A percentile compares a stretch with the other conserved stretches of the same genome.
These are phyloP conservation scores for Tillandsia fasciculata DNA, from an alignment of 176 grass and related monocot species.

Conservation along the genomic window DNA sequence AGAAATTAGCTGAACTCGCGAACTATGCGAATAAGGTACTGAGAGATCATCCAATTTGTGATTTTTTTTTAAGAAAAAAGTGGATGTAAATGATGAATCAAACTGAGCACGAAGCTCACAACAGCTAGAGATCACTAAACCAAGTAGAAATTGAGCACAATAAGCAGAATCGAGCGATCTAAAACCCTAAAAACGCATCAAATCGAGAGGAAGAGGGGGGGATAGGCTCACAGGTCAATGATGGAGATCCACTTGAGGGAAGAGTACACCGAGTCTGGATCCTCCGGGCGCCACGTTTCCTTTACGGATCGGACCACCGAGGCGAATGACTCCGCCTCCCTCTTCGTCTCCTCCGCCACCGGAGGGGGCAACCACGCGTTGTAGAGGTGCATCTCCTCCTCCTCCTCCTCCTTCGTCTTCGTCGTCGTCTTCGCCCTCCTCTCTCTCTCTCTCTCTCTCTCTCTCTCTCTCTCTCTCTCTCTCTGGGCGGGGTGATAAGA, in stretches of 20 bases:
- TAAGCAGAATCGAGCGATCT: neutral
- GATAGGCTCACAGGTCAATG: conserved; percentile 68
- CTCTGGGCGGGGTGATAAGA: neutral
- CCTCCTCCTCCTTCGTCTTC: neutral
- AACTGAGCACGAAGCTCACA: neutral
- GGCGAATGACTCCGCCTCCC: conserved; percentile 55
- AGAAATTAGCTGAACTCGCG: no score
- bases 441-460: neutral
- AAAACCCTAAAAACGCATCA: neutral
- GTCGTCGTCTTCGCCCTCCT: neutral
- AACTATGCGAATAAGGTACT: no score
- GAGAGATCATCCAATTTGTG: no score
- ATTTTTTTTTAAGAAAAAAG: no score
- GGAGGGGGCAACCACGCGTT: conserved; percentile 87
- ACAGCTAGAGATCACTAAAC: neutral
- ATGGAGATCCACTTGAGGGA: conserved; percentile 97
- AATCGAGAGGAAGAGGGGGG: neutral
- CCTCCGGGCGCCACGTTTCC: conserved; percentile 39
- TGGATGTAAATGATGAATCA: no score
- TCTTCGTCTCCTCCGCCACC: conserved; percentile 45
- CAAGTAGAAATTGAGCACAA: neutral
- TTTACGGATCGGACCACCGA: conserved; percentile 40
- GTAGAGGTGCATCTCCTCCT: conserved; percentile 71
- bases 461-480: neutral
- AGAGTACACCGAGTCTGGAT: conserved; percentile 67